These are phyloP conservation scores for Arachnomyces sp. DNA, from an alignment of 2,329 filamentous ascomycete genomes.

Conservation along the genomic window DNA sequence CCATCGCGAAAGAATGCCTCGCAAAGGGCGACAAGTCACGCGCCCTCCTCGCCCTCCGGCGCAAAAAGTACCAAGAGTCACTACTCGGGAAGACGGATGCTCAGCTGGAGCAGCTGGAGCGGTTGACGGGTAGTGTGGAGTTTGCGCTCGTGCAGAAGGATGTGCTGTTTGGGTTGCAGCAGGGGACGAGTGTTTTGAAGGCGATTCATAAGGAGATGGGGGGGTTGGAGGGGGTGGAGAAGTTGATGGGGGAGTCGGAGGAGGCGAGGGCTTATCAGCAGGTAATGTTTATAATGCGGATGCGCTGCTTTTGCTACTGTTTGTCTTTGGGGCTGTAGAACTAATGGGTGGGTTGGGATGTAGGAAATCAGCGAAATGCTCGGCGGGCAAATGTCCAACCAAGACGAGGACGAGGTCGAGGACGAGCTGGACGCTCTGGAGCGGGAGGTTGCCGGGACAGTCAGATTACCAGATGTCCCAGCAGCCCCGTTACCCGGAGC, in stretches of 20 bases:
- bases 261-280: constrained; percentile 88
- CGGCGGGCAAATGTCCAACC: constrained; percentile 76
- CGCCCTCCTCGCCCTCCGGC: constrained; percentile 77
- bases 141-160: constrained; percentile 97
- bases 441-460: constrained; percentile 44
- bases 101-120: constrained; percentile 88
- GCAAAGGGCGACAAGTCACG: constrained; percentile 68
- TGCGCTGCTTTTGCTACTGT: neutral
- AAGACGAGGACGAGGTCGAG: constrained; percentile 96
- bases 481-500: constrained; percentile 23
- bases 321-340: constrained; percentile 5
- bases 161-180: constrained; percentile 82
- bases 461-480: constrained; percentile 32
- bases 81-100: constrained; percentile 81
- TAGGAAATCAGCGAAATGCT: constrained; percentile 92
- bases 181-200: constrained; percentile 80
- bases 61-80: constrained; percentile 95
- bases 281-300: constrained; percentile 40
- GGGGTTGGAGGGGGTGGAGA: constrained; percentile 85
- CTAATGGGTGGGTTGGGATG: constrained; percentile 2
- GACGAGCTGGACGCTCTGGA: constrained; percentile 83
- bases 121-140: constrained; percentile 79
- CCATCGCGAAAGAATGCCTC: constrained; percentile 75
- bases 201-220: constrained; percentile 96
- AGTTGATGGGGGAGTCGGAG: constrained; percentile 84